Conservation (phyloP, 2,329 filamentous ascomycete species). For the Huntiella abstrusa region DNA sequence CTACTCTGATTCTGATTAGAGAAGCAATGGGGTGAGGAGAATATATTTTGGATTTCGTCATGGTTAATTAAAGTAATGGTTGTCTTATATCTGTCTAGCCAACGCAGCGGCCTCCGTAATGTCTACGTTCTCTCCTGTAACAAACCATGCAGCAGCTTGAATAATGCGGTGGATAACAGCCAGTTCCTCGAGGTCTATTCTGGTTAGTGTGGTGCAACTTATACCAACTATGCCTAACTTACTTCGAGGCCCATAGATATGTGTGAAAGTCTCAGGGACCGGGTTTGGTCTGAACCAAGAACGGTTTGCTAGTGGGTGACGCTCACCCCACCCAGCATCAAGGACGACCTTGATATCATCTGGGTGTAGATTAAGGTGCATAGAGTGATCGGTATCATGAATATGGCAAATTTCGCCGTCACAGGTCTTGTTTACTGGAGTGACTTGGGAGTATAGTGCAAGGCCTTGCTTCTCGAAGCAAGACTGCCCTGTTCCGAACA, state of each 20-base stretch:
- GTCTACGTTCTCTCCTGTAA: slow-evolving; percentile 23
- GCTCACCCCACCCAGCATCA: slow-evolving; percentile 61
- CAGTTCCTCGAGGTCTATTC: slow-evolving; percentile 42
- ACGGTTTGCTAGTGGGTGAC: slow-evolving; percentile 46
- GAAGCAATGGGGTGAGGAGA: not conserved
- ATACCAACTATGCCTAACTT: slow-evolving; percentile 13
- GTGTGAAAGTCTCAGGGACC: slow-evolving; percentile 55
- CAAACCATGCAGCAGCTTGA: slow-evolving; percentile 54
- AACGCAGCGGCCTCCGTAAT: not conserved
- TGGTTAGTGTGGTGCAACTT: not conserved
- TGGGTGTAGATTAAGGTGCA: slow-evolving; percentile 68
- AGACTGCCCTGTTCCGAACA: slow-evolving; percentile 43
- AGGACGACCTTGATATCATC: slow-evolving; percentile 56
- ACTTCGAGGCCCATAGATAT: slow-evolving; percentile 63
- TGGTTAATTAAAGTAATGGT: not conserved
- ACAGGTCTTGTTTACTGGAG: slow-evolving; percentile 42
- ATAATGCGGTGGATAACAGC: slow-evolving; percentile 49
- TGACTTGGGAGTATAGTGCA: slow-evolving; percentile 50
- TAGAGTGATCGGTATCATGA: slow-evolving; percentile 54
- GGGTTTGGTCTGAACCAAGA: slow-evolving; percentile 43
- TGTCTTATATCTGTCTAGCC: not conserved
- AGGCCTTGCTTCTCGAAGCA: slow-evolving; percentile 71
- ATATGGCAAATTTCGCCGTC: slow-evolving; percentile 71
- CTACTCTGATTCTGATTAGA: slow-evolving; percentile 9
- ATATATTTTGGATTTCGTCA: not conserved